Conservation (phyloP, 768 basidiomycete species). For the Lactarius quietus region DNA sequence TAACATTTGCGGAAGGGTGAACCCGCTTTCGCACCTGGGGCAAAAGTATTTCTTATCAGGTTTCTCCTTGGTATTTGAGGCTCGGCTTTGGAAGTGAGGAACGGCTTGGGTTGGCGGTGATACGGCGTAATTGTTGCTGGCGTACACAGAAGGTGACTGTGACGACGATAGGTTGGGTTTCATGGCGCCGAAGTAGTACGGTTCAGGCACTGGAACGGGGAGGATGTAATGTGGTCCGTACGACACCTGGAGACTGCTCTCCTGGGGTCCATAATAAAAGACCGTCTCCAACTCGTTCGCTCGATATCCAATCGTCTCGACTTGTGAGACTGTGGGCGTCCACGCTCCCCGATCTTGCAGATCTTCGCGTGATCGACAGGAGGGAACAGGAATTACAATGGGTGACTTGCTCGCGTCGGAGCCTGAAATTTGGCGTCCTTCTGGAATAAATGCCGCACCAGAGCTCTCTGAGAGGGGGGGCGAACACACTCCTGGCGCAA, state of each 20-base stretch:
- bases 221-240: background rate
- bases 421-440: background rate
- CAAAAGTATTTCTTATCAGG: background rate
- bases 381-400: background rate
- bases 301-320: background rate
- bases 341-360: background rate
- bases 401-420: background rate
- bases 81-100: background rate
- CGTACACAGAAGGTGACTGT: background rate
- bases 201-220: background rate
- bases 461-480: background rate
- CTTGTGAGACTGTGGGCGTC: background rate
- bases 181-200: background rate
- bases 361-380: background rate
- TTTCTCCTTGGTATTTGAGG: background rate
- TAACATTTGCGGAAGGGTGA: background rate
- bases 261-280: background rate
- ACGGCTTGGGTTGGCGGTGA: background rate
- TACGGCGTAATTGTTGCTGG: background rate
- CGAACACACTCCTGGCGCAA: background rate
- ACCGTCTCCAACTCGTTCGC: background rate
- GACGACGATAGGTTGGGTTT: background rate
- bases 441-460: background rate
- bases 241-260: background rate
- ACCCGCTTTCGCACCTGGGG: background rate